A percentile compares a stretch with the other conserved stretches of the same genome.
These are phyloP conservation scores for Penicillium hesseltinei DNA, from an alignment of 2,329 filamentous ascomycete genomes.

Conservation along the genomic window DNA sequence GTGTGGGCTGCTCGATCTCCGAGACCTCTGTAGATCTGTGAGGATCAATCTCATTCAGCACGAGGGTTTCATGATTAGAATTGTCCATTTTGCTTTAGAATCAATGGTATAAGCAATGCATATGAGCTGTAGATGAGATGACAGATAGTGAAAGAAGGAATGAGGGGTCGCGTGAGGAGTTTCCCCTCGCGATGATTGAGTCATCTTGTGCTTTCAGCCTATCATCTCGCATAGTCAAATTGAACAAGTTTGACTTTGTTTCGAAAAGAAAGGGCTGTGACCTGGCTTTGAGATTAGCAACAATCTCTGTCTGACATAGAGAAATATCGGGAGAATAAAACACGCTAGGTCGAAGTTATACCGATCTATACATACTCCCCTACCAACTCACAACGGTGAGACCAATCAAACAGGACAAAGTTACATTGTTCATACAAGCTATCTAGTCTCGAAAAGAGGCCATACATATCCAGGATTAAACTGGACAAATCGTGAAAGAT, in stretches of 20 bases:
- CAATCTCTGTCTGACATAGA: not conserved
- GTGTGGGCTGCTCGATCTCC: constrained; percentile 28
- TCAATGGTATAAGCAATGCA: not conserved
- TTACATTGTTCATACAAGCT: constrained; percentile 26
- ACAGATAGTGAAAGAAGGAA: not conserved
- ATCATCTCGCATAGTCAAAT: not conserved
- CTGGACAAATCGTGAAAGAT: constrained; percentile 21
- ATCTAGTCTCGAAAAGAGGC: constrained; percentile 6
- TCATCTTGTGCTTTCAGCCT: not conserved
- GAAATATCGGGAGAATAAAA: not conserved
- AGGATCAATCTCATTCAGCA: constrained; percentile 1
- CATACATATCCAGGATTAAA: constrained; percentile 21
- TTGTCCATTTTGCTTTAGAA: constrained; percentile 5
- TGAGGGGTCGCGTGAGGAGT: not conserved
- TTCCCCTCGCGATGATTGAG: not conserved
- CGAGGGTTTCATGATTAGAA: constrained; percentile 4
- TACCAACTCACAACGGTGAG: not conserved
- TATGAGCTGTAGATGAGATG: not conserved
- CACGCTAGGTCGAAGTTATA: not conserved
- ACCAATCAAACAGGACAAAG: constrained; percentile 3
- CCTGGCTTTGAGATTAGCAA: not conserved
- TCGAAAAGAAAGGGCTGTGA: too few relatives aligned
- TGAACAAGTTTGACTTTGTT: too few relatives aligned
- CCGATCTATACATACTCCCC: not conserved
- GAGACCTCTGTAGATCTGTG: not conserved